Base-by-base conservation (phyloP, 495 filamentous ascomycete genomes). In the Tetracladium setigerum region DNA sequence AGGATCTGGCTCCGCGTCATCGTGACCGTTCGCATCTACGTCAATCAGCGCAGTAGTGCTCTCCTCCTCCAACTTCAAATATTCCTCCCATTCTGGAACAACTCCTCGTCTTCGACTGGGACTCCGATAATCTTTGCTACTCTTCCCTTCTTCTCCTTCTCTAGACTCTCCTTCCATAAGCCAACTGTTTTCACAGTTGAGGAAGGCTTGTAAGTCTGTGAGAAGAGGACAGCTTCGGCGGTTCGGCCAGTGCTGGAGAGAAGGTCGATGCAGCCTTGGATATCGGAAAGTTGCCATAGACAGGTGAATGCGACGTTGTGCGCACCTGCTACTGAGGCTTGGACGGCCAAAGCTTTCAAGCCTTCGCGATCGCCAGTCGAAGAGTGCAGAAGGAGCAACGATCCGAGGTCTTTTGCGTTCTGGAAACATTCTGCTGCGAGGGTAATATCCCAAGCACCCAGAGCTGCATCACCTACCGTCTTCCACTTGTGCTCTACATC, bases 401-500 rank as follows among this genome's bases (percentile, higher is more conserved):
- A 94, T 14, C 92, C 91, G 6, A 95, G 65, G 56, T 98, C 92
- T 56, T 88, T 89, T 31, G 90, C 88, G 45, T 89, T 78, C 27
- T 73, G 73, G 67, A 97, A 98, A 68, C 94, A 97, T 65, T 95
- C 87, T 50, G 89, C 83, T 1, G 92, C 92, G 15, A 98, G 78
- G 1, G 74, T 65, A 18, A 97, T 72, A 60, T 98, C 82, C 92
- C 92, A 98, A 10, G 71, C 82, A 1, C 79, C 62, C 33, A 98
- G 75, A 22, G 94, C 94, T 1, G 89, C 86, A 53, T 98, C 92
- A 36, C 92, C 92, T 14, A 98, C 82, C 1, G 77, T 87, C 72
- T 96, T 96, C 91, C 91, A 98, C 65, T 94, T 92, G 67, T 96
- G 94, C 62, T 98, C 92, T 6, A 81, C 84, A 45, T 95, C 84